Percentiles rank a stretch among this genome's conserved stretches.
These are phyloP conservation scores for Trichosporon faecale DNA, from an alignment of 1,284 basidiomycete species.

Conservation along the genomic window DNA sequence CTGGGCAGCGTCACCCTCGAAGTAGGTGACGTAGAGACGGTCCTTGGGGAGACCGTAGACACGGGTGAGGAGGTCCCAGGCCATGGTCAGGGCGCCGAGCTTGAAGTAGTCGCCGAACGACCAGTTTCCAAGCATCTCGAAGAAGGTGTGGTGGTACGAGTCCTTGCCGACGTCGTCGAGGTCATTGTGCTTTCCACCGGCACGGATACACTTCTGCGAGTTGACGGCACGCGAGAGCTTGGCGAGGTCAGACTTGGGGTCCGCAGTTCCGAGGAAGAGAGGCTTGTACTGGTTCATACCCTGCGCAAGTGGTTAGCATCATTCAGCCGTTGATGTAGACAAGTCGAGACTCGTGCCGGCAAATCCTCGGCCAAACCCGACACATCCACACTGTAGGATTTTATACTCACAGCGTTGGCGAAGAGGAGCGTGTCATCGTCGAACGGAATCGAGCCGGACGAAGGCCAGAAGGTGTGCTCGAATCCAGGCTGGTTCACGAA, in stretches of 20 bases:
- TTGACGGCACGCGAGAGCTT: slow-evolving; percentile 92
- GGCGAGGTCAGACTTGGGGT: slow-evolving; percentile 81
- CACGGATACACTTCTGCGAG: slow-evolving; percentile 95
- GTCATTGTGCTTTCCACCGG: slow-evolving; percentile 98
- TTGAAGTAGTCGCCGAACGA: slow-evolving; percentile 99
- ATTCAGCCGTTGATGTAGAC: not conserved
- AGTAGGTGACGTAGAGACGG: slow-evolving; percentile 94
- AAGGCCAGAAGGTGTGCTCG: slow-evolving; percentile 87
- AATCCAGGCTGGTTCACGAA: slow-evolving; percentile 63
- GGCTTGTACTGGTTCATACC: slow-evolving; percentile 99
- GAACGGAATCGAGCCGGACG: slow-evolving; percentile 90
- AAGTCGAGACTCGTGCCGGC: not conserved
- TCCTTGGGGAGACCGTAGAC: slow-evolving; percentile 85
- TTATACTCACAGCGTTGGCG: slow-evolving; percentile 72
- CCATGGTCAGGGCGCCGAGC: slow-evolving; percentile 88
- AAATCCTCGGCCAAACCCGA: not conserved
- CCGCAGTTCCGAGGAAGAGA: slow-evolving; percentile 93
- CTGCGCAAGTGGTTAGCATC: slow-evolving; percentile 25
- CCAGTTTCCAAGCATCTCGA: slow-evolving; percentile 99
- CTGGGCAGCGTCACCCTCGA: slow-evolving; percentile 83
- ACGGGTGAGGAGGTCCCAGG: slow-evolving; percentile 87
- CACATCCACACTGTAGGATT: not conserved
- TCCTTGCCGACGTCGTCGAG: slow-evolving; percentile 98
- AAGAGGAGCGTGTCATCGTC: slow-evolving; percentile 96
- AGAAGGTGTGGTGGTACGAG: slow-evolving; percentile 78